A percentile compares a stretch with the other conserved stretches of the same genome.
Conservation (phyloP, 2,329 filamentous ascomycete species). For the Talaromyces verruculosus region DNA sequence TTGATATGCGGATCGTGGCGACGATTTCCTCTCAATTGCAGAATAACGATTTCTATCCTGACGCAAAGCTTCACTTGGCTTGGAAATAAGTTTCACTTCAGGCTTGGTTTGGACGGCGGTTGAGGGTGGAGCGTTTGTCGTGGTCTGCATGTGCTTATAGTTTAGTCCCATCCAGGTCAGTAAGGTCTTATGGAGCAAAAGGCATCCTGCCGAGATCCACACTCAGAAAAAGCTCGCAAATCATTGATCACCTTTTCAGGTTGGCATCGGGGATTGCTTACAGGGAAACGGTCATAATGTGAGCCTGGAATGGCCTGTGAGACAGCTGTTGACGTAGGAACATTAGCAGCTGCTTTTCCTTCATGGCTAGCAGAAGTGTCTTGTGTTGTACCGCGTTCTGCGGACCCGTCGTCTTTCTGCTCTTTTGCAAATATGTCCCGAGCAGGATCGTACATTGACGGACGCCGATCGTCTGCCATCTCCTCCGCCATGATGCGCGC, state of each 20-base stretch:
- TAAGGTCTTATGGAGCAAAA: conserved; percentile 21
- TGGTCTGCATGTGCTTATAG: conserved; percentile 20
- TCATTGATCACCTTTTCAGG: conserved; percentile 7
- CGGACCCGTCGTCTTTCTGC: conserved; percentile 26
- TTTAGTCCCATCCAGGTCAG: conserved; percentile 20
- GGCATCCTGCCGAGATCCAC: conserved; percentile 18
- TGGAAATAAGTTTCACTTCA: conserved; percentile 5
- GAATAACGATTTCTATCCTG: background rate
- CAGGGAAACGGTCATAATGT: background rate
- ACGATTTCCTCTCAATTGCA: background rate
- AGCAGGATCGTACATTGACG: conserved; percentile 36
- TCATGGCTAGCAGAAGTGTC: background rate
- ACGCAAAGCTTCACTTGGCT: conserved; percentile 12
- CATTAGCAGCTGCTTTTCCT: background rate
- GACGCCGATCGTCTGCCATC: conserved; percentile 19
- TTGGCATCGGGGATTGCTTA: conserved; percentile 4
- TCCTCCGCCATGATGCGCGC: conserved; percentile 21
- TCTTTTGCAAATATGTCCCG: conserved; percentile 33
- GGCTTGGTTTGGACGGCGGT: background rate
- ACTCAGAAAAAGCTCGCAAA: conserved; percentile 13
- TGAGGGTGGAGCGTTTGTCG: conserved; percentile 21
- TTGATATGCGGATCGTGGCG: background rate
- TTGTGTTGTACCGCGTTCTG: conserved; percentile 23
- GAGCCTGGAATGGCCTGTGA: background rate
- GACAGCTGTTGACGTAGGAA: conserved; percentile 10